Conservation (phyloP, 2,329 filamentous ascomycete species). For the Botryotinia narcissicola region DNA sequence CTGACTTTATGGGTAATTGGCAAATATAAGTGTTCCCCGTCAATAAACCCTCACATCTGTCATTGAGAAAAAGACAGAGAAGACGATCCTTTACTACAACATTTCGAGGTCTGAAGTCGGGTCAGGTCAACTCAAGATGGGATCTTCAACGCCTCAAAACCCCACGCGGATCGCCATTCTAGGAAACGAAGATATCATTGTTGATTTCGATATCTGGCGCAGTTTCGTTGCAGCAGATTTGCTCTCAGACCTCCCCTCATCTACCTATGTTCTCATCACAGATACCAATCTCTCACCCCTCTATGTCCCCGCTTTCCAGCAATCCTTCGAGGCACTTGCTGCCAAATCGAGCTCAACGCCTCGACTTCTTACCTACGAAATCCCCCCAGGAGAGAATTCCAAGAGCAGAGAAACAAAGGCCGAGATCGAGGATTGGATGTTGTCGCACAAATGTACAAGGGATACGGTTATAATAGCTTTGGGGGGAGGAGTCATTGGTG, state of each 20-base stretch:
- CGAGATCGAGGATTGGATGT: conserved; percentile 96
- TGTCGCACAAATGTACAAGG: conserved; percentile 85
- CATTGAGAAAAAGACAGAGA: not conserved
- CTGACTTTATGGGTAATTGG: conserved; percentile 7
- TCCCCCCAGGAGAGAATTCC: conserved; percentile 88
- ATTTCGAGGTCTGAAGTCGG: not conserved
- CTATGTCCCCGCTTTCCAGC: conserved; percentile 77
- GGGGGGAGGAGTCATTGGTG: conserved; percentile 93
- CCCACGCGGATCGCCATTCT: conserved; percentile 73
- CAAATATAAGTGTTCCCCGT: not conserved
- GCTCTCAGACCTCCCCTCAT: conserved; percentile 71
- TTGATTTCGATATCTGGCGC: conserved; percentile 88
- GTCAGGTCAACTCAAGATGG: conserved; percentile 28
- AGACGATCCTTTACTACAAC: not conserved
- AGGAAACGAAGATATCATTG: conserved; percentile 84
- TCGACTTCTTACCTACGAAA: conserved; percentile 79
- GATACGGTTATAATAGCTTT: conserved; percentile 94
- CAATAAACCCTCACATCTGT: not conserved
- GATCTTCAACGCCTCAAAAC: conserved; percentile 25
- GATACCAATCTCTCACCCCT: conserved; percentile 84
- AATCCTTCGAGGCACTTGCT: conserved; percentile 55
- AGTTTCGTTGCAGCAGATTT: conserved; percentile 79
- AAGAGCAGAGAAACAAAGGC: conserved; percentile 93
- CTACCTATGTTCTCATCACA: conserved; percentile 94
- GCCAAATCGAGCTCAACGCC: conserved; percentile 45